Percentiles rank a stretch among this genome's conserved stretches.
These are phyloP conservation scores for Calonectria multiphialidica DNA, from an alignment of 2,329 filamentous ascomycete genomes.

Conservation along the genomic window DNA sequence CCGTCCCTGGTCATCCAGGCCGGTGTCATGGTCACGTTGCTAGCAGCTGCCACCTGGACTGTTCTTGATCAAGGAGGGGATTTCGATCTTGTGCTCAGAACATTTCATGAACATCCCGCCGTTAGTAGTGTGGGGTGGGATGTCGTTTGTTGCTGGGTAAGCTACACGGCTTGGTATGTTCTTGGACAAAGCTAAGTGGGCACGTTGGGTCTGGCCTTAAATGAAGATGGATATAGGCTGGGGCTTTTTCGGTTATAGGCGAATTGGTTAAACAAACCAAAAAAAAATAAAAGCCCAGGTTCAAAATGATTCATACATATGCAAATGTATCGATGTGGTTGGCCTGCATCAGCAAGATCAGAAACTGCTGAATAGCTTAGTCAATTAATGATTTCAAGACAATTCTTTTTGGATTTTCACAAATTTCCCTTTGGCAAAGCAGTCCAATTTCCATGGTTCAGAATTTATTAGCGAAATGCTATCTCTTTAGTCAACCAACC, in stretches of 20 bases:
- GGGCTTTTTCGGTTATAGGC: neutral
- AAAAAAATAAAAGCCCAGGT: too few species aligned
- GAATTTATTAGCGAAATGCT: neutral
- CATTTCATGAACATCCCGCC: conserved; percentile 41
- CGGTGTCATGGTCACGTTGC: conserved; percentile 17
- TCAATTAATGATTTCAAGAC: neutral
- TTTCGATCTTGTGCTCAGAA: conserved; percentile 7
- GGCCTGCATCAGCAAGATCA: neutral
- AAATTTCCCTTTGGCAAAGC: neutral
- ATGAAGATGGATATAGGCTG: neutral
- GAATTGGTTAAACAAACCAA: neutral
- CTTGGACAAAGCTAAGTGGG: conserved; percentile 3
- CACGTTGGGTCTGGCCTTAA: neutral
- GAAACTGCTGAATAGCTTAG: neutral
- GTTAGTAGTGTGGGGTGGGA: conserved; percentile 44
- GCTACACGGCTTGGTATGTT: conserved; percentile 32
- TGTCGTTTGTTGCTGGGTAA: conserved; percentile 43
- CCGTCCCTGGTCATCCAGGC: conserved; percentile 20
- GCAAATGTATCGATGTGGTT: too few species aligned
- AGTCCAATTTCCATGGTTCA: neutral
- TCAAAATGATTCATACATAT: too few species aligned
- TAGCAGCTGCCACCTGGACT: conserved; percentile 11
- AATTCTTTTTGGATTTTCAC: neutral
- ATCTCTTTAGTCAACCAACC: neutral
- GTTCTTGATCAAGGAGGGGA: conserved; percentile 8